Conservation (phyloP, 2,329 filamentous ascomycete genomes). For the Calonectria crousiana region DNA sequence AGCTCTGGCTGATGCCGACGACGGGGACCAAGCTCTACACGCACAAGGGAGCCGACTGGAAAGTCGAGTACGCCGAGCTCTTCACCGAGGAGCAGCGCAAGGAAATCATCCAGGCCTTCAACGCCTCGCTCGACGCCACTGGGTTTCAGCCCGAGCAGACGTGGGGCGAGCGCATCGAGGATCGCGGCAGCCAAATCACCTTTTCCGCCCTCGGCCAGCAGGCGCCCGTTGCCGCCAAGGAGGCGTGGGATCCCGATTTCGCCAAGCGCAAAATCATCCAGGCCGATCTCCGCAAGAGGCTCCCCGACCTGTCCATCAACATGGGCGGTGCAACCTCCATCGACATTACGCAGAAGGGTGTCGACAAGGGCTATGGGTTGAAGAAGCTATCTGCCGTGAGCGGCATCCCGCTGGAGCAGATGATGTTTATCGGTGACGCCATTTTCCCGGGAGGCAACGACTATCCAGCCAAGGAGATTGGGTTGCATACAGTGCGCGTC, state of each 20-base stretch:
- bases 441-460: background rate
- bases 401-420: background rate
- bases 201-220: constrained; percentile 1
- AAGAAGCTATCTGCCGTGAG: background rate
- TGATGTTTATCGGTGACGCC: background rate
- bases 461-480: background rate
- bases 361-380: background rate
- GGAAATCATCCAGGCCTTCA: background rate
- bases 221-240: background rate
- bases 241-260: background rate
- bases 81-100: background rate
- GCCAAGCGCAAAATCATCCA: constrained; percentile 3
- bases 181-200: background rate
- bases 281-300: background rate
- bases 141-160: constrained; percentile 4
- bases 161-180: background rate
- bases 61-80: background rate
- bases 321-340: background rate
- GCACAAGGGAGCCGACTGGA: background rate
- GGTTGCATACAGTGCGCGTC: background rate
- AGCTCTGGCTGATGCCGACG: constrained; percentile 2
- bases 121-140: background rate
- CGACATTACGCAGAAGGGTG: background rate
- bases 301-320: background rate
- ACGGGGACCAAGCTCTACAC: background rate